Evolutionary conservation across 108 stramenopile genomes (phyloP).

Genomic region (Craspedostauros australis): DNA sequence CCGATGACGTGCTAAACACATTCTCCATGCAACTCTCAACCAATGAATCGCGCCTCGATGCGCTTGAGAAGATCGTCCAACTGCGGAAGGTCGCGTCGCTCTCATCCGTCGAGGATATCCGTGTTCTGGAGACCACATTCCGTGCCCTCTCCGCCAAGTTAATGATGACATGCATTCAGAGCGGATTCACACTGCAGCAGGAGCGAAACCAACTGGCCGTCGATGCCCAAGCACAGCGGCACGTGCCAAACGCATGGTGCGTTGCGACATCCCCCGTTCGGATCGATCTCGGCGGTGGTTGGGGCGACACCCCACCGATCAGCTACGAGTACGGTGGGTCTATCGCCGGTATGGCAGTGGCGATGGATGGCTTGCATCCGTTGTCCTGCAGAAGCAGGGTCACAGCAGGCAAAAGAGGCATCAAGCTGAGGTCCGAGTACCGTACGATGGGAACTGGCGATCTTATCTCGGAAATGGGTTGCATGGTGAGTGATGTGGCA

Average conservation of each 20-base stretch:
- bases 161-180: no score
- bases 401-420: conserved; percentile 26
- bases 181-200: no score
- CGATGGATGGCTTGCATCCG: conserved; percentile 48
- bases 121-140: no score
- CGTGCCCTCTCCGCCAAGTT: no score
- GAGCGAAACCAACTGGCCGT: no score
- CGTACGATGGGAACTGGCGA: conserved; percentile 29
- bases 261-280: conserved; percentile 64
- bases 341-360: conserved; percentile 64
- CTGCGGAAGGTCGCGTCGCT: no score
- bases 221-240: neutral
- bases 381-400: conserved; percentile 60
- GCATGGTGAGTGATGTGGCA: conserved; percentile 14
- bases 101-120: no score
- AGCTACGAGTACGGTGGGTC: conserved; percentile 70
- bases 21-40: no score
- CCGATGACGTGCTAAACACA: no score
- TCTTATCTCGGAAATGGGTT: conserved; percentile 18
- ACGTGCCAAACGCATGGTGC: conserved; percentile 26
- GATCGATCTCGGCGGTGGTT: conserved; percentile 81
- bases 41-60: no score
- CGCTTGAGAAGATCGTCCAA: no score
- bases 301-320: conserved; percentile 88
- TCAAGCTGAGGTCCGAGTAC: conserved; percentile 46